These are phyloP conservation scores for Beauveria asiatica DNA, from an alignment of 2,329 filamentous ascomycete species.

Conservation along the genomic window DNA sequence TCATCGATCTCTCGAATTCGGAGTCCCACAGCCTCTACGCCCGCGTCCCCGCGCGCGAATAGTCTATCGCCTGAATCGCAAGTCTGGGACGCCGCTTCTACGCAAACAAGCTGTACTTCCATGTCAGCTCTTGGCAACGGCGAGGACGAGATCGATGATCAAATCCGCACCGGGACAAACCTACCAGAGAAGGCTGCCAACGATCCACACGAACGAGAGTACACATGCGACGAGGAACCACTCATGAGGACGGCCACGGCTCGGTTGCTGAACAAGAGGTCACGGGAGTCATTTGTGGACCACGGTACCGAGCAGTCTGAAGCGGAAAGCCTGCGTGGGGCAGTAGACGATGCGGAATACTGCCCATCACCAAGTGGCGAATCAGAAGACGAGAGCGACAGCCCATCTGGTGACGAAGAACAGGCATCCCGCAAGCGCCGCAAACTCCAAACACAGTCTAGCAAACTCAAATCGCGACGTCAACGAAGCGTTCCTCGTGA, in stretches of 20 bases:
- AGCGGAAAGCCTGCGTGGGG: neutral
- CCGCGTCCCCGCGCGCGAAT: neutral
- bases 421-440: neutral
- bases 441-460: neutral
- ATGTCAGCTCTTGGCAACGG: neutral
- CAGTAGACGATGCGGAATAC: constrained; percentile 1
- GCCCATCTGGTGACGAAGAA: neutral
- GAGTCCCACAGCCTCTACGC: neutral
- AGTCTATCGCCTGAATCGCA: neutral
- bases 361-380: neutral
- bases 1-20: neutral
- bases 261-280: no score
- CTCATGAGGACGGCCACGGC: no score
- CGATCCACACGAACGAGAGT: neutral
- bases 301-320: neutral
- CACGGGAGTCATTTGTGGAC: neutral
- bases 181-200: neutral
- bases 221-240: neutral
- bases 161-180: neutral
- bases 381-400: neutral
- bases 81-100: neutral
- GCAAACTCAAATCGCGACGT: neutral
- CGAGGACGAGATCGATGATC: neutral
- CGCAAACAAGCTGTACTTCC: neutral
- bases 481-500: no score